phyloP scores from a whole-genome alignment of 768 basidiomycete genomes.

The Dentipellis sp. region DNA sequence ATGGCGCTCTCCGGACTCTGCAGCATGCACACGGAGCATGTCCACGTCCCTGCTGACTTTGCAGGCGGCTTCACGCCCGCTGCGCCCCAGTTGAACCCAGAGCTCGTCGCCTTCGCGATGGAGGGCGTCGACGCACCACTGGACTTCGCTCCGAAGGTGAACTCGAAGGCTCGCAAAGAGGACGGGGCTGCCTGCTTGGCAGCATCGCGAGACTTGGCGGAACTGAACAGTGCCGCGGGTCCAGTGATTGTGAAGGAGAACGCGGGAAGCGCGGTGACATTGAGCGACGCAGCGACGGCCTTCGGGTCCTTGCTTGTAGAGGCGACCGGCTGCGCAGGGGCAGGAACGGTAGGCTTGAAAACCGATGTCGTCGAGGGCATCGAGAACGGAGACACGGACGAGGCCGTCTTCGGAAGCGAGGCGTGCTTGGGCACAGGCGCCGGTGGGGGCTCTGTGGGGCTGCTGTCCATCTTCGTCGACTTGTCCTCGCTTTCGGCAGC shows the following conservation, averaged over 20 bases:
- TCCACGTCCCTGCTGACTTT: conserved; percentile 24
- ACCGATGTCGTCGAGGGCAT: background rate
- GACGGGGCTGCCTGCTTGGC: conserved; percentile 5
- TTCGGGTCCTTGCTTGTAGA: conserved; percentile 26
- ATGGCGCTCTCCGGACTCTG: conserved; percentile 17
- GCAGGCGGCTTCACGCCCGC: conserved; percentile 26
- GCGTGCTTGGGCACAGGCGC: background rate
- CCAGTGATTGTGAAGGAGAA: conserved; percentile 27
- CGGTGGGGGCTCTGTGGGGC: background rate
- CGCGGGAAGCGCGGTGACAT: conserved; percentile 36
- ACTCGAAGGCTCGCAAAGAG: background rate
- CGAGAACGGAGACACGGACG: background rate
- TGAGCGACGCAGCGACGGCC: conserved; percentile 19
- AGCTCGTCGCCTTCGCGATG: background rate
- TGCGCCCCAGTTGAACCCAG: conserved; percentile 29
- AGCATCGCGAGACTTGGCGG: background rate
- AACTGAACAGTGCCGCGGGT: background rate
- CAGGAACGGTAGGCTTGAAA: background rate
- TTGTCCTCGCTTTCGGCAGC: conserved; percentile 34
- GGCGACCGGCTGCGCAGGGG: background rate
- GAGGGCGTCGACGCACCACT: conserved; percentile 10
- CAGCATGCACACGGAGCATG: conserved; percentile 29
- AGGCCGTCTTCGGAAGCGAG: background rate
- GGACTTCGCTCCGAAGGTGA: background rate
- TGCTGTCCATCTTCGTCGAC: conserved; percentile 1